Evolutionary conservation across 2,329 filamentous ascomycete species (phyloP).

Genomic region (Beauveria varroae): DNA sequence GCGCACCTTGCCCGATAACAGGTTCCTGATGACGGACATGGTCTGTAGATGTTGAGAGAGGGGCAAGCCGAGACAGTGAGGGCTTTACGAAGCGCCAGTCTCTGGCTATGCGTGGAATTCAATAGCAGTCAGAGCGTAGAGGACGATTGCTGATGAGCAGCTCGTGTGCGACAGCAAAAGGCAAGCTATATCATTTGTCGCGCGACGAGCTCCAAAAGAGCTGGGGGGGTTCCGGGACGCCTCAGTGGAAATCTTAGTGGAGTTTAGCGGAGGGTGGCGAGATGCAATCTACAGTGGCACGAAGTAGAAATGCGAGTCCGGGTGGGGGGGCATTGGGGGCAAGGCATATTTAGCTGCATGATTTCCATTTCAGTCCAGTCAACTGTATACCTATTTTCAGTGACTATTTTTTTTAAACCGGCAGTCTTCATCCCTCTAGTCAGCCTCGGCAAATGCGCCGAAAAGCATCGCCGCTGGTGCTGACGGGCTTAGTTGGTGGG

Average conservation of each 20-base stretch:
- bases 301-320: no score
- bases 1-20: constrained; percentile 25
- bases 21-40: constrained; percentile 18
- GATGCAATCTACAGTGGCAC: neutral
- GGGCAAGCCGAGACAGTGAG: neutral
- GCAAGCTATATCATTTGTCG: neutral
- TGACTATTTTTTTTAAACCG: no score
- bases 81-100: neutral
- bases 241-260: neutral
- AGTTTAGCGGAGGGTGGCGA: neutral
- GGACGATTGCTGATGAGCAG: neutral
- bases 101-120: neutral
- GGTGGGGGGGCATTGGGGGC: no score
- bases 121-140: no score
- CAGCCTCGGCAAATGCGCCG: constrained; percentile 1
- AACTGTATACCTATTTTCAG: no score
- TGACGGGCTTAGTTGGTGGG: neutral
- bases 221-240: neutral
- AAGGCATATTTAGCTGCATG: no score
- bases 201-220: neutral
- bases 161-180: neutral
- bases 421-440: neutral
- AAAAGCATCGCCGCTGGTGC: constrained; percentile 1
- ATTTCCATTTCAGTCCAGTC: no score
- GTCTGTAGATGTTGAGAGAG: neutral